Evolutionary conservation across 768 basidiomycete species (phyloP).

Genomic region (Suillus occidentalis): DNA sequence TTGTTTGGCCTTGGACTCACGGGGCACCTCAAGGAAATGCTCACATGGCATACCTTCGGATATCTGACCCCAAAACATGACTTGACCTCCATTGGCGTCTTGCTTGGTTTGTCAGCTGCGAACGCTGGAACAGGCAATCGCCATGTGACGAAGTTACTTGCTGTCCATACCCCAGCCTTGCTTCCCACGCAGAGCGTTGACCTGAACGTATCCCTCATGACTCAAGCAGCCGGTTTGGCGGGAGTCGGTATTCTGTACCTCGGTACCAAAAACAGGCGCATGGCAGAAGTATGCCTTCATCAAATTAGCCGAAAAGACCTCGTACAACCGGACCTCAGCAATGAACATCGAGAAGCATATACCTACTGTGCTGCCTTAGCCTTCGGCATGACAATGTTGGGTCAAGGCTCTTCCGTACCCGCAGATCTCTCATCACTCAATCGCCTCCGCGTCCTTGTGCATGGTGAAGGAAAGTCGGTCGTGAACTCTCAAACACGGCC

Average conservation of each 20-base stretch:
- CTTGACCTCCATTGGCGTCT: slow-evolving; percentile 87
- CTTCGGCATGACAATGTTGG: slow-evolving; percentile 97
- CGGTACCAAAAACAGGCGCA: slow-evolving; percentile 82
- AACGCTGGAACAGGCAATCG: slow-evolving; percentile 83
- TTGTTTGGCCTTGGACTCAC: slow-evolving; percentile 89
- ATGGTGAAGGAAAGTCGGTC: slow-evolving; percentile 59
- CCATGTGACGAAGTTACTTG: slow-evolving; percentile 87
- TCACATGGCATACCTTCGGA: slow-evolving; percentile 93
- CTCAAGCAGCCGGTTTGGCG: slow-evolving; percentile 84
- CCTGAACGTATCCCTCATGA: slow-evolving; percentile 86
- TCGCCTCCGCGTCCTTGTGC: slow-evolving; percentile 71
- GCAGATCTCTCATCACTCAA: slow-evolving; percentile 72
- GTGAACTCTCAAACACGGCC: slow-evolving; percentile 38
- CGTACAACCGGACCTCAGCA: slow-evolving; percentile 78
- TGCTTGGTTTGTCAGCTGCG: slow-evolving; percentile 91
- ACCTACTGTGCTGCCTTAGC: slow-evolving; percentile 85
- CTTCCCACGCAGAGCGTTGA: slow-evolving; percentile 86
- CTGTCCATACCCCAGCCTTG: slow-evolving; percentile 91
- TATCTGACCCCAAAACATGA: slow-evolving; percentile 97
- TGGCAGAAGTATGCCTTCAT: slow-evolving; percentile 88
- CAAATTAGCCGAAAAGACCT: slow-evolving; percentile 82
- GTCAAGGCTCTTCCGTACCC: slow-evolving; percentile 74
- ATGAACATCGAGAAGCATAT: slow-evolving; percentile 91
- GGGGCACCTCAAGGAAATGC: slow-evolving; percentile 86
- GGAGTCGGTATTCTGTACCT: slow-evolving; percentile 90